Percentiles rank a stretch among this genome's conserved stretches.
Evolutionary conservation across 257 asterid species (phyloP).

Genomic region (Solanum bukasovii): DNA sequence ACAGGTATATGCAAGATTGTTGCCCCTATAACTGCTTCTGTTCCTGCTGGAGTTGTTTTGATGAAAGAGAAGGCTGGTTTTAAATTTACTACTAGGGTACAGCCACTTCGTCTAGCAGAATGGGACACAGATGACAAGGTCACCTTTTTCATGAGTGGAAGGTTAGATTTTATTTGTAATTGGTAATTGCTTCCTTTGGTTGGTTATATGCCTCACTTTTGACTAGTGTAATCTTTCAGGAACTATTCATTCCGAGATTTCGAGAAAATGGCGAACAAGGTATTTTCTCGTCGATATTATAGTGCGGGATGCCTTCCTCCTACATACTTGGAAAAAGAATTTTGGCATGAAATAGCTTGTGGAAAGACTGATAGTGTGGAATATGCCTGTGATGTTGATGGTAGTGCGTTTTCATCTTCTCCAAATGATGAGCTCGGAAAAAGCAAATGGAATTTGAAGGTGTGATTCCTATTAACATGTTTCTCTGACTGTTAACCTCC

Average conservation of each 20-base stretch:
- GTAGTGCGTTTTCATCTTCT: conserved; percentile 96
- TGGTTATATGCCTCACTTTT: conserved; percentile 10
- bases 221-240: conserved; percentile 45
- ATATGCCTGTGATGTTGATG: conserved; percentile 99
- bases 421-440: conserved; percentile 73
- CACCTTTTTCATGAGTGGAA: conserved; percentile 95
- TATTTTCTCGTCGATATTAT: conserved; percentile 76
- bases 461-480: conserved; percentile 15
- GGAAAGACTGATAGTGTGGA: conserved; percentile 98
- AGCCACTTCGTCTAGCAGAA: conserved; percentile 95
- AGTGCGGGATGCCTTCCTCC: conserved; percentile 92
- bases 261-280: conserved; percentile 99
- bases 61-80: conserved; percentile 83
- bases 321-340: conserved; percentile 83
- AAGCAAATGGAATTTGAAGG: conserved; percentile 99
- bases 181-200: background rate
- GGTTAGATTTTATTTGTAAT: conserved; percentile 31
- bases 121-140: conserved; percentile 87
- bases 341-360: conserved; percentile 95
- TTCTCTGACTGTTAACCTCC: background rate
- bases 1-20: conserved; percentile 94
- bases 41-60: conserved; percentile 94
- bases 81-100: conserved; percentile 94
- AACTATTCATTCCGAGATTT: conserved; percentile 90
- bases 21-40: conserved; percentile 82